Evolutionary conservation across 257 asterid genomes (phyloP).

Genomic region (Schizonepeta tenuifolia): DNA sequence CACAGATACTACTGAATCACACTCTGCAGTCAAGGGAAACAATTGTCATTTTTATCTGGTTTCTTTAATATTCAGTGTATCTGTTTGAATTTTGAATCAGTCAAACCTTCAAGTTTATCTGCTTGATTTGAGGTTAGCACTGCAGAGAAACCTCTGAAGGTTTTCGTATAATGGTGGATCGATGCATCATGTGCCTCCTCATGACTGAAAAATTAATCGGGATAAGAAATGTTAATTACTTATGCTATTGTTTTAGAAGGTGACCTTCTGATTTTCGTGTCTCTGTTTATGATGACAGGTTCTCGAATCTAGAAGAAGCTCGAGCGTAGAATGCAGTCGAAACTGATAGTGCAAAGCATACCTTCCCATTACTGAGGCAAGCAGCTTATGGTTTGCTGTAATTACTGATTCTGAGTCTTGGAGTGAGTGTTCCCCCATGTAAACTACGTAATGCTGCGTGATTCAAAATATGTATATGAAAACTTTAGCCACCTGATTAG

Average conservation of each 20-base stretch:
- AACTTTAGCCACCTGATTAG: conserved; percentile 11
- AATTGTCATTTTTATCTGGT: background rate
- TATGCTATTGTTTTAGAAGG: background rate
- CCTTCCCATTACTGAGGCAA: conserved; percentile 64
- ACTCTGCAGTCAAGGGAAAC: conserved; percentile 43
- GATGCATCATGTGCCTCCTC: conserved; percentile 47
- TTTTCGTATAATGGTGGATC: conserved; percentile 49
- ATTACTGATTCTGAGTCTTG: conserved; percentile 50
- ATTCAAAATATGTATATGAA: background rate
- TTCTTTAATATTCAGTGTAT: background rate
- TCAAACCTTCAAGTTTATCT: conserved; percentile 46
- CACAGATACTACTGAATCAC: conserved; percentile 47
- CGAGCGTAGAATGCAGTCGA: background rate
- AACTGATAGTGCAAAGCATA: conserved; percentile 18
- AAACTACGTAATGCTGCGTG: conserved; percentile 64
- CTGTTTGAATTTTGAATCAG: background rate
- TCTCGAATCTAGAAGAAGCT: conserved; percentile 16
- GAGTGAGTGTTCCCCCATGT: conserved; percentile 64
- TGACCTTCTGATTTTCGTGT: background rate
- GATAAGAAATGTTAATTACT: background rate
- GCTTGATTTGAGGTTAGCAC: conserved; percentile 67
- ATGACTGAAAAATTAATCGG: conserved; percentile 36
- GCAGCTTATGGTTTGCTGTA: conserved; percentile 52
- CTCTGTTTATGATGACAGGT: conserved; percentile 2
- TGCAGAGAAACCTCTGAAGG: conserved; percentile 69